These are phyloP conservation scores for Ajuga chamaepitys DNA, from an alignment of 257 asterid genomes.

Conservation along the genomic window DNA sequence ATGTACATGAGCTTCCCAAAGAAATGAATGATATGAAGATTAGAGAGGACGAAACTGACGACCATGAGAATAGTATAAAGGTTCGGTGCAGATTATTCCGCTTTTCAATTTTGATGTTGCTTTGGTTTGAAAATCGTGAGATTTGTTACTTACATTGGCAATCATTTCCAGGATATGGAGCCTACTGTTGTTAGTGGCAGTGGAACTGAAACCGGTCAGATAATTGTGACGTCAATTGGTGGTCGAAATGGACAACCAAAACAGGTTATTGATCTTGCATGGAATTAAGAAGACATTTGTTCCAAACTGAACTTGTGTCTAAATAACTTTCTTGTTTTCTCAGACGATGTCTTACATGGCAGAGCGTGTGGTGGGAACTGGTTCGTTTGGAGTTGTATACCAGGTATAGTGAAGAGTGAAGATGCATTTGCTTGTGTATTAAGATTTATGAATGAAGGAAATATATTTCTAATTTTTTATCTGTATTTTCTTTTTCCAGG, in stretches of 20 bases:
- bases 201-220: constrained; percentile 89
- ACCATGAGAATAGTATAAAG: constrained; percentile 43
- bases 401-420: constrained; percentile 43
- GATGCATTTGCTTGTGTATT: neutral
- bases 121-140: neutral
- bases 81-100: constrained; percentile 18
- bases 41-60: constrained; percentile 34
- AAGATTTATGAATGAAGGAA: neutral
- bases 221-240: constrained; percentile 68
- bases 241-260: constrained; percentile 75
- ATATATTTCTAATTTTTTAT: neutral
- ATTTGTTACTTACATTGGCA: neutral
- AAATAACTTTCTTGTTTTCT: constrained; percentile 4
- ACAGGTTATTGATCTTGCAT: constrained; percentile 37
- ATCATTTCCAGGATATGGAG: constrained; percentile 49
- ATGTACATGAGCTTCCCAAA: constrained; percentile 43
- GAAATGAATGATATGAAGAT: constrained; percentile 60
- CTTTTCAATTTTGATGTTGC: neutral
- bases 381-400: constrained; percentile 70
- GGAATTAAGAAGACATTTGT: too few species aligned
- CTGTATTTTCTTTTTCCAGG: constrained; percentile 13
- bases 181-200: constrained; percentile 69
- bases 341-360: constrained; percentile 76
- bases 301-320: neutral
- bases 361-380: constrained; percentile 55